Conservation (phyloP, 805 yeast genomes). For the Candida arabinofermentans region DNA sequence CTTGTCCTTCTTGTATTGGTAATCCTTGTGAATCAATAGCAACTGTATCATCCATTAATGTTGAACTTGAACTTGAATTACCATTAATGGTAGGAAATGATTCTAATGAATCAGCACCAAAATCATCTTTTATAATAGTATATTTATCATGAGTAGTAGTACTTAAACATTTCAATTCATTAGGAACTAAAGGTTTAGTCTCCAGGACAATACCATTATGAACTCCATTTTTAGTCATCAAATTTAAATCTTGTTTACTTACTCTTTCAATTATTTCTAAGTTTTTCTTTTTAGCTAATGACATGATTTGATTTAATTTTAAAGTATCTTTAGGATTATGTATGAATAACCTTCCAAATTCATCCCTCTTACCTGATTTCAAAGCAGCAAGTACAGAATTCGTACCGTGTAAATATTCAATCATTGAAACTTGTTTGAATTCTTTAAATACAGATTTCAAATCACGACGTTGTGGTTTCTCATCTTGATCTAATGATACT, state of each 20-base stretch:
- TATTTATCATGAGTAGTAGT: slow-evolving; percentile 14
- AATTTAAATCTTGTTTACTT: slow-evolving; percentile 52
- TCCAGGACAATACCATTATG: slow-evolving; percentile 80
- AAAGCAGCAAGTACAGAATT: slow-evolving; percentile 73
- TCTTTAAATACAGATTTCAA: slow-evolving; percentile 13
- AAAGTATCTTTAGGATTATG: slow-evolving; percentile 32
- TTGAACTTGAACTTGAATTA: not conserved
- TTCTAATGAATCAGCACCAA: slow-evolving; percentile 18
- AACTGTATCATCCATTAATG: not conserved
- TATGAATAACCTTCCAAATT: slow-evolving; percentile 47
- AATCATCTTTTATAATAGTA: slow-evolving; percentile 17
- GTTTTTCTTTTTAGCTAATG: slow-evolving; percentile 42
- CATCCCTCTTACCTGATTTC: slow-evolving; percentile 47
- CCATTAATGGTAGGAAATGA: slow-evolving; percentile 4
- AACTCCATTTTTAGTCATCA: slow-evolving; percentile 60
- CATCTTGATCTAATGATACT: slow-evolving; percentile 2
- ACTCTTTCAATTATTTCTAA: slow-evolving; percentile 30
- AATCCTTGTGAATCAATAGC: not conserved
- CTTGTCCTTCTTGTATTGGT: not conserved
- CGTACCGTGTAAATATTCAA: slow-evolving; percentile 74
- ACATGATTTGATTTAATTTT: slow-evolving; percentile 38
- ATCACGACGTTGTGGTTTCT: slow-evolving; percentile 3
- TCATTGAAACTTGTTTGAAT: slow-evolving; percentile 38
- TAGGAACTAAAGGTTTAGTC: slow-evolving; percentile 46
- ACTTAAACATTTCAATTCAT: slow-evolving; percentile 26